These are phyloP conservation scores for Alternaria hordeiaustralica DNA, from an alignment of 2,329 filamentous ascomycete species.

Conservation along the genomic window DNA sequence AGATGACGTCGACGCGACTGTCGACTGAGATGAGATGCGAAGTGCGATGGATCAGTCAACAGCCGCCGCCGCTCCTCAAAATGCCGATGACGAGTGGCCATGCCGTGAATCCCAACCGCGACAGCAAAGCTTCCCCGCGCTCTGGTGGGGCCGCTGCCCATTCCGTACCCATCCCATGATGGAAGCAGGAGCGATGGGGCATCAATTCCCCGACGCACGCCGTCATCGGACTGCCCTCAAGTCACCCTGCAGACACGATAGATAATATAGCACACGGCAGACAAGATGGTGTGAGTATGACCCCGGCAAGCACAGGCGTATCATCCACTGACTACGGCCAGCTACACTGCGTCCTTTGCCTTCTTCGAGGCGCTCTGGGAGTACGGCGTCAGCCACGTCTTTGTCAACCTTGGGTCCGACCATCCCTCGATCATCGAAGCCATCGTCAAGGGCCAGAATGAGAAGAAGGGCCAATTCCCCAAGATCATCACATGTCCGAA, in stretches of 20 bases:
- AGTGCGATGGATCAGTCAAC: background rate
- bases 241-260: background rate
- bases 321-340: conserved; percentile 10
- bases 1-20: background rate
- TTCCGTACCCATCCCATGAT: background rate
- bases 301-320: background rate
- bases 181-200: conserved; percentile 5
- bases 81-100: background rate
- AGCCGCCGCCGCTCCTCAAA: background rate
- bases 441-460: conserved; percentile 76
- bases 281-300: conserved; percentile 31
- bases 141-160: conserved; percentile 20
- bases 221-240: background rate
- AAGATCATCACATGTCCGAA: conserved; percentile 80
- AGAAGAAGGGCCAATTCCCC: conserved; percentile 69
- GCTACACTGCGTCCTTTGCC: conserved; percentile 77
- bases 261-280: background rate
- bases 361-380: conserved; percentile 85
- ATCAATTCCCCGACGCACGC: background rate
- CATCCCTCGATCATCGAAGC: conserved; percentile 81
- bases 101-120: background rate
- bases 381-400: conserved; percentile 54
- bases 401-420: conserved; percentile 73
- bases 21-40: background rate
- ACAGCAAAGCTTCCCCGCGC: conserved; percentile 19